Conservation (phyloP, 345 rosid genomes). For the Noccaea bulbosa region DNA sequence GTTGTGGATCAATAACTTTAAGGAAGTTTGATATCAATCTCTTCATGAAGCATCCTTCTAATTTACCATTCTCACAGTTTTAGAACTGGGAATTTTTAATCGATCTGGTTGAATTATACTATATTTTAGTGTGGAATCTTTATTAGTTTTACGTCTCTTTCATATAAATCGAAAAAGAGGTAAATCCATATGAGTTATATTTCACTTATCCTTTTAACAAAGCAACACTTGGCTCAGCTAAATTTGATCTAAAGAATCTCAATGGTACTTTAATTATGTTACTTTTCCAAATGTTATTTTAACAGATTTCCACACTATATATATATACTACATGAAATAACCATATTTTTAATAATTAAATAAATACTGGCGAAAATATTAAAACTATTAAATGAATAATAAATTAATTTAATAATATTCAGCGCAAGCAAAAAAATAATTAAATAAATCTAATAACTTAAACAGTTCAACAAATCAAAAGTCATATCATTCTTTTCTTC, state of each 20-base stretch:
- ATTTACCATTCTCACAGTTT: conserved; percentile 22
- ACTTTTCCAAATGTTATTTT: not conserved
- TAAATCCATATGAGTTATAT: conserved; percentile 34
- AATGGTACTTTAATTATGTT: not conserved
- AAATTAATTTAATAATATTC: too few relatives aligned
- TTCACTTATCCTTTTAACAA: conserved; percentile 27
- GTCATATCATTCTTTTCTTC: too few relatives aligned
- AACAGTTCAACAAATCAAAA: too few relatives aligned
- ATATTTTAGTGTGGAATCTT: conserved; percentile 38
- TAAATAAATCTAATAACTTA: too few relatives aligned
- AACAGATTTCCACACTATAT: not conserved
- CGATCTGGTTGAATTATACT: not conserved
- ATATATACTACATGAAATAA: too few relatives aligned
- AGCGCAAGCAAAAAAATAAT: too few relatives aligned
- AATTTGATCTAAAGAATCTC: conserved; percentile 29
- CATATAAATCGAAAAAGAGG: conserved; percentile 29
- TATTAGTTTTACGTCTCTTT: conserved; percentile 34
- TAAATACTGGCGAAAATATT: too few relatives aligned
- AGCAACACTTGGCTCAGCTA: conserved; percentile 33
- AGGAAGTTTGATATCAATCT: conserved; percentile 19
- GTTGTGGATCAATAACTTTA: conserved; percentile 25
- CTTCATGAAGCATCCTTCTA: conserved; percentile 17
- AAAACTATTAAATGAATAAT: too few relatives aligned
- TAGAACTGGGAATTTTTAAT: conserved; percentile 7
- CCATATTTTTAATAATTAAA: too few relatives aligned